Evolutionary conservation across 208 protist species (phyloP).

Genomic region (Leishmania turanica): DNA sequence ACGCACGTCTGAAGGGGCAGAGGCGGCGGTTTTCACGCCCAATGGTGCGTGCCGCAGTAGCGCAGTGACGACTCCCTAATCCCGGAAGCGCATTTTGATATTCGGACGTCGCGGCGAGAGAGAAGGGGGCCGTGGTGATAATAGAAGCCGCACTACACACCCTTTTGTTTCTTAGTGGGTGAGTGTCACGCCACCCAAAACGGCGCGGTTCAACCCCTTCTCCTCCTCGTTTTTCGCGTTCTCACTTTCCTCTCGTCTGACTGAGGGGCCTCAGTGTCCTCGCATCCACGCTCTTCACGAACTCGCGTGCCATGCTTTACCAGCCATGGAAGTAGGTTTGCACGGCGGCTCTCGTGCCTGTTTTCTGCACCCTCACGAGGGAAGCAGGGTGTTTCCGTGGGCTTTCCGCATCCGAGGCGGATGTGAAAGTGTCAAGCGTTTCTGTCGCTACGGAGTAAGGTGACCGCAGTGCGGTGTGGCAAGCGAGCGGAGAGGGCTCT

Average conservation of each 20-base stretch:
- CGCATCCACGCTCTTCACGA: background rate
- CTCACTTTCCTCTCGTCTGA: background rate
- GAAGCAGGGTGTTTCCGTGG: background rate
- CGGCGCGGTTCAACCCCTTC: too few relatives aligned
- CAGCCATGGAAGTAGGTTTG: background rate
- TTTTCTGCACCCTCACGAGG: background rate
- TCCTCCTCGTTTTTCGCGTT: background rate
- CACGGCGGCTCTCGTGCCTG: too few relatives aligned
- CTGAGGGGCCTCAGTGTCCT: background rate
- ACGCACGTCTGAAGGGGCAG: too few relatives aligned
- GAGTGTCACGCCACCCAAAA: background rate
- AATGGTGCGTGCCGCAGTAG: background rate
- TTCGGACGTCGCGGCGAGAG: background rate
- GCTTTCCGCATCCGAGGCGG: background rate
- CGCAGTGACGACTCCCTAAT: background rate
- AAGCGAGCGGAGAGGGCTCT: background rate
- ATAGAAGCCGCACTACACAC: too few relatives aligned
- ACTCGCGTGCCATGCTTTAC: background rate
- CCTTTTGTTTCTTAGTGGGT: background rate
- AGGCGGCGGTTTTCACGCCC: background rate
- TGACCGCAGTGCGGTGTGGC: background rate
- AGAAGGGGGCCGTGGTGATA: background rate
- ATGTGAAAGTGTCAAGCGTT: too few relatives aligned
- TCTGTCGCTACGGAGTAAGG: background rate
- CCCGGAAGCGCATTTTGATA: background rate